Conservation (phyloP, 2,329 filamentous ascomycete genomes). For the Arthroderma sp. region DNA sequence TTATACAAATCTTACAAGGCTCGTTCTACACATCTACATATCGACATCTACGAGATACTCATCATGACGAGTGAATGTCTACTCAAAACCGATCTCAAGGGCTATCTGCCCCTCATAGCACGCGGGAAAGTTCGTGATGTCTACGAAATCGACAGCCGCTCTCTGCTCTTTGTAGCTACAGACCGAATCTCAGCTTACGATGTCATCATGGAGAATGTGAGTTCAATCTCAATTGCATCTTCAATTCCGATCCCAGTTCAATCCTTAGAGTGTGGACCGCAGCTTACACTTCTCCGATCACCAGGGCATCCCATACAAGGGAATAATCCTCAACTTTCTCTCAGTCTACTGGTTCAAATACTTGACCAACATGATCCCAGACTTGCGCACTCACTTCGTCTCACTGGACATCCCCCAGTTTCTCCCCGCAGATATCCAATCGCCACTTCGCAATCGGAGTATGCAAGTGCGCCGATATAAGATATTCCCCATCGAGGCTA, state of each 20-base stretch:
- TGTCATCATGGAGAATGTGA: constrained; percentile 69
- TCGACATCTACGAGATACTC: no score
- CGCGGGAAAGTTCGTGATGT: constrained; percentile 70
- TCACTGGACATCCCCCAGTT: constrained; percentile 42
- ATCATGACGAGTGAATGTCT: constrained; percentile 25
- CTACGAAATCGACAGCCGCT: constrained; percentile 56
- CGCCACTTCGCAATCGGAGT: constrained; percentile 48
- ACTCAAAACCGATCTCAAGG: constrained; percentile 31
- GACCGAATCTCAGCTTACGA: constrained; percentile 95
- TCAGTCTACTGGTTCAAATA: constrained; percentile 56
- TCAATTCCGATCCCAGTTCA: constrained; percentile 12
- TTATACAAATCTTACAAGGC: no score
- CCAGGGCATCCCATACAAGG: constrained; percentile 55
- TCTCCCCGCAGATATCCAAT: constrained; percentile 36
- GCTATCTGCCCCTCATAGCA: constrained; percentile 38
- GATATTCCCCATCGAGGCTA: constrained; percentile 67
- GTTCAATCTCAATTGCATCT: constrained; percentile 8
- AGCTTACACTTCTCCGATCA: not conserved
- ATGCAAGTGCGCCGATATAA: constrained; percentile 66
- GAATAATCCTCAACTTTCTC: constrained; percentile 52
- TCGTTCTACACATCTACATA: no score
- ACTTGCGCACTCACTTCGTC: constrained; percentile 51
- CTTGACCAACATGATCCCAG: constrained; percentile 42
- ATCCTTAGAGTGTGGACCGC: not conserved
- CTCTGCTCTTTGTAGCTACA: constrained; percentile 69